These are phyloP conservation scores for Didymella segeticola DNA, from an alignment of 2,329 filamentous ascomycete genomes.

Conservation along the genomic window DNA sequence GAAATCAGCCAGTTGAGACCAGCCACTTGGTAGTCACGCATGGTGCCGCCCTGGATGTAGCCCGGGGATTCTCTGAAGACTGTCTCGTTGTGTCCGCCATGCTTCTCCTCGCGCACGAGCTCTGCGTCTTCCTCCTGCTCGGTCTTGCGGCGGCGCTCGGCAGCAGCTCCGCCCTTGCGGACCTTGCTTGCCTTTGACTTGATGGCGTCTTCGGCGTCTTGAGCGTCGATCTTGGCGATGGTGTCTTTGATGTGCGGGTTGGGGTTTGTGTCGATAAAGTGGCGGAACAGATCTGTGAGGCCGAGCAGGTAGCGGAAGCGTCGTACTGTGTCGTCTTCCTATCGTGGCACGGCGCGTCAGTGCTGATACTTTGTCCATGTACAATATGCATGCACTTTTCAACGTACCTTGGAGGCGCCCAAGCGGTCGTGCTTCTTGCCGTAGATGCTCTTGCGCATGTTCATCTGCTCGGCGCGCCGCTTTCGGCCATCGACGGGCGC, in stretches of 20 bases:
- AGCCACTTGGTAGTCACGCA: constrained; percentile 96
- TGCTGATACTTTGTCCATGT: background rate
- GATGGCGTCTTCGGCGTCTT: constrained; percentile 76
- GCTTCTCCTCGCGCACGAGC: constrained; percentile 82
- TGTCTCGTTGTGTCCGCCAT: constrained; percentile 78
- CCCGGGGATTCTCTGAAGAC: constrained; percentile 90
- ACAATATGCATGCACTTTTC: constrained; percentile 1
- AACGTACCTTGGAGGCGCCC: constrained; percentile 84
- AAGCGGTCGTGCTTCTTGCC: constrained; percentile 93
- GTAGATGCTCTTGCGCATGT: constrained; percentile 89
- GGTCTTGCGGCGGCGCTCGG: constrained; percentile 81
- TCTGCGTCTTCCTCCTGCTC: constrained; percentile 99
- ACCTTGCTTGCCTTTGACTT: constrained; percentile 75
- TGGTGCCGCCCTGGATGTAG: constrained; percentile 82
- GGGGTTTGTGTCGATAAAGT: constrained; percentile 98
- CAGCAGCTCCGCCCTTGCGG: constrained; percentile 83
- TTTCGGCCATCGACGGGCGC: constrained; percentile 76
- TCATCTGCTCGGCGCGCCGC: constrained; percentile 83
- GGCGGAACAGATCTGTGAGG: constrained; percentile 93
- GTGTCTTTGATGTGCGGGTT: constrained; percentile 94
- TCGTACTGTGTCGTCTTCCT: constrained; percentile 95
- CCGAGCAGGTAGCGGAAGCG: constrained; percentile 94
- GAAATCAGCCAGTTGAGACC: constrained; percentile 98
- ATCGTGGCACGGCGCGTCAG: constrained; percentile 18
- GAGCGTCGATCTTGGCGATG: constrained; percentile 91